Conservation (phyloP, 139 green algal species). For the Nannochloris sp. region DNA sequence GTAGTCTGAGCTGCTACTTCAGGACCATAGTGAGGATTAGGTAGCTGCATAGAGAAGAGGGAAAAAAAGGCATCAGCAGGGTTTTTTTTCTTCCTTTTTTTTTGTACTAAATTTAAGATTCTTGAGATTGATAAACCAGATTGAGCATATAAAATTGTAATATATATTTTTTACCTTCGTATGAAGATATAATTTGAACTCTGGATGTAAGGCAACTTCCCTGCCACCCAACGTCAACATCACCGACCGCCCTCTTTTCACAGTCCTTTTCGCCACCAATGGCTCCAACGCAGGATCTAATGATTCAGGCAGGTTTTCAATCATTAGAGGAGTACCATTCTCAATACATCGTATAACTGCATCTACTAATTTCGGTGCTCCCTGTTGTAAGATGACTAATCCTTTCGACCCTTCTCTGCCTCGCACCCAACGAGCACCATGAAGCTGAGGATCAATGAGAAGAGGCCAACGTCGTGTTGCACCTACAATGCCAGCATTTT, state of each 20-base stretch:
- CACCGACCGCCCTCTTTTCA: constrained; percentile 61
- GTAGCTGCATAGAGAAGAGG: too few relatives aligned
- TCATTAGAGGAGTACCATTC: constrained; percentile 73
- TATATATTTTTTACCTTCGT: too few relatives aligned
- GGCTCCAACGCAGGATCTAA: constrained; percentile 83
- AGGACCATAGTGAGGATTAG: constrained; percentile 85
- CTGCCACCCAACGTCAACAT: constrained; percentile 79
- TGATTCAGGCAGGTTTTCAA: constrained; percentile 80
- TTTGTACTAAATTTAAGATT: too few relatives aligned
- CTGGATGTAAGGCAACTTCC: constrained; percentile 62
- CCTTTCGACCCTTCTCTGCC: constrained; percentile 61
- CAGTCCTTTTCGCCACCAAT: constrained; percentile 30
- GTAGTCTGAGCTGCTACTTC: constrained; percentile 84
- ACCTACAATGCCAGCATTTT: constrained; percentile 87
- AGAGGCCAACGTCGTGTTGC: constrained; percentile 64
- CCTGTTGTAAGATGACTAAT: constrained; percentile 83
- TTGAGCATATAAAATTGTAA: too few relatives aligned
- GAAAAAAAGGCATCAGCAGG: too few relatives aligned
- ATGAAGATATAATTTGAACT: constrained; percentile 77
- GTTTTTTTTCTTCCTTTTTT: too few relatives aligned
- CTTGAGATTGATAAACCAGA: too few relatives aligned
- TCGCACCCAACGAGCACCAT: constrained; percentile 68
- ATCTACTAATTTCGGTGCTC: constrained; percentile 74
- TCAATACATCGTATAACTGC: constrained; percentile 74
- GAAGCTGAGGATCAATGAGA: constrained; percentile 88